Percentiles rank a stretch among this genome's conserved stretches.
phyloP scores from a whole-genome alignment of 768 basidiomycete species.

The Suillus sp. region DNA sequence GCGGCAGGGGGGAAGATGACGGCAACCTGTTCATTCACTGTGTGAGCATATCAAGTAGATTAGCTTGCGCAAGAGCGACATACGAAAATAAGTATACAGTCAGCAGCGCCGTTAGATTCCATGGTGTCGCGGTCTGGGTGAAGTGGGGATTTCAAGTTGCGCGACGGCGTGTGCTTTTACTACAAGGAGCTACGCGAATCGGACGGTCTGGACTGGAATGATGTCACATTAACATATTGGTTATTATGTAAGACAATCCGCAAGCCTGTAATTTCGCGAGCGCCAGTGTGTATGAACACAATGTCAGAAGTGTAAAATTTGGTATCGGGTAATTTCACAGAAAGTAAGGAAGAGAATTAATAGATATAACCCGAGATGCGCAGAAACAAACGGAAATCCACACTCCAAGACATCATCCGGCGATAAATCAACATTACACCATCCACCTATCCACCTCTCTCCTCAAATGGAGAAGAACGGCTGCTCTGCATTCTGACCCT shows the following conservation, averaged over 20 bases:
- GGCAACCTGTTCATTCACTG: constrained; percentile 51
- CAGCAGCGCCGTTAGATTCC: background rate
- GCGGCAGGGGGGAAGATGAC: constrained; percentile 81
- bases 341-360: constrained; percentile 9
- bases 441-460: constrained; percentile 11
- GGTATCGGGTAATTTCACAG: constrained; percentile 2
- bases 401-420: constrained; percentile 15
- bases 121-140: background rate
- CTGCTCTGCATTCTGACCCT: constrained; percentile 58
- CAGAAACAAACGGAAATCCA: constrained; percentile 12
- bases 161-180: background rate
- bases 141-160: background rate
- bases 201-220: too few relatives aligned
- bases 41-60: background rate
- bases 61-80: background rate
- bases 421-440: constrained; percentile 1
- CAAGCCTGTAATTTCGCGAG: too few relatives aligned
- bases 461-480: constrained; percentile 78
- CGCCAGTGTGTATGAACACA: background rate
- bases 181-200: too few relatives aligned
- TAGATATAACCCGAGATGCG: constrained; percentile 3
- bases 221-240: too few relatives aligned
- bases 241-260: too few relatives aligned
- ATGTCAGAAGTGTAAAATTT: background rate
- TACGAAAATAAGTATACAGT: background rate